Base-by-base conservation (phyloP, 2,329 filamentous ascomycete genomes). In the Aspergillus pseudoviridinutans region DNA sequence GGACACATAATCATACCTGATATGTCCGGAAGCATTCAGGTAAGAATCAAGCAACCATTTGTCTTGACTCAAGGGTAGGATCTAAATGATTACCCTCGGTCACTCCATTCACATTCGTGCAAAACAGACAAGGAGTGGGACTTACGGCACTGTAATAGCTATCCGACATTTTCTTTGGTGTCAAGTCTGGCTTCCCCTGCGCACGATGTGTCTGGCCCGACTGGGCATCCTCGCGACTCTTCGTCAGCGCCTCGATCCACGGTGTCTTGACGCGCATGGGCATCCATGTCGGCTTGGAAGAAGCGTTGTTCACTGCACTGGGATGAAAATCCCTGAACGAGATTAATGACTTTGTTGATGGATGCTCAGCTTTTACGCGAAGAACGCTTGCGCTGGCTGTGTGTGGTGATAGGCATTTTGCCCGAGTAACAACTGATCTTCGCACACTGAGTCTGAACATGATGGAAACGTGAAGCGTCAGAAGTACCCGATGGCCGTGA, bases 21-120 rank as follows among this genome's bases (percentile, higher is more conserved):
- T 88, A 64, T 91, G 87, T 0, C 89, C 89, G 0, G 85, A 86
- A 1, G 88, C 83, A 72, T 92, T 92, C 67, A 91, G 83, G 68
- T 92, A 92, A 0, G 86, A 88, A 69, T 92, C 89, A 10, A 89
- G 81, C 12, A 92, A 77, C 87, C 87, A 92, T 53, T 88, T 87
- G 68, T 92, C 89, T 66, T 84, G 86, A 5, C 84, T 87, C 9
- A 92, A 78, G 6, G 88, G 88, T 28, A 91, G 77, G 17, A 86
- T 75, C 84, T 87, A 74, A 53, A 71, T 60, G 35, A 32, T 38
- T 27, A 60, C 50, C 10, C 57, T 51, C n/a, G 54, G 50, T 64
- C 27, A 61, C 53, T 53, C 20, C 24, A 47, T 32, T 17, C 28
- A 5, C 46, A 67, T 60, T 68, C 58, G 60, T 54, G 59, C 52